Conservation (phyloP, 495 filamentous ascomycete genomes). For the Melanomma pulvis-pyrius region DNA sequence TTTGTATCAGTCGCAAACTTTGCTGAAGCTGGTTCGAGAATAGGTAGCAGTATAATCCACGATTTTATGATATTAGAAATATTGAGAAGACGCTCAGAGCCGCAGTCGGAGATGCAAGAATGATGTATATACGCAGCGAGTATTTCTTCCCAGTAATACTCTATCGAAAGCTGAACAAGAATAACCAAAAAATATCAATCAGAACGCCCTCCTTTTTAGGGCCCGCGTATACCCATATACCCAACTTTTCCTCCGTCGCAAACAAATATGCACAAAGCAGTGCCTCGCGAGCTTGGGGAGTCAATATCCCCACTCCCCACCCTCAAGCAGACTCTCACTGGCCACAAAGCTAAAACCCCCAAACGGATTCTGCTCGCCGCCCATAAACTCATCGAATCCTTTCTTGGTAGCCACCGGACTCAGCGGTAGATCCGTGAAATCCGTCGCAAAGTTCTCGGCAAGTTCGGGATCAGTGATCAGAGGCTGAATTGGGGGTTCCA, state of each 20-base stretch:
- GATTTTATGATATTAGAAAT: no score
- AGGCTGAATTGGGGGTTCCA: slow-evolving; percentile 85
- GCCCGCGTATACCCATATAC: no score
- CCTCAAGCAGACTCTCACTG: slow-evolving; percentile 75
- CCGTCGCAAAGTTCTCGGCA: slow-evolving; percentile 88
- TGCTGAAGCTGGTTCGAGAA: no score
- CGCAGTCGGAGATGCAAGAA: no score
- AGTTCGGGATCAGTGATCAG: slow-evolving; percentile 92
- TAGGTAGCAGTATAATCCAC: no score
- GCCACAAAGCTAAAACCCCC: slow-evolving; percentile 97
- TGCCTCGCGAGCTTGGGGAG: background rate
- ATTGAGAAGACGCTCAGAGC: no score
- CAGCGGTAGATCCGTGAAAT: slow-evolving; percentile 83
- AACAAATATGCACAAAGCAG: background rate
- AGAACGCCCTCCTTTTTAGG: no score
- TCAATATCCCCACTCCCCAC: slow-evolving; percentile 26
- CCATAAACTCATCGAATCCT: slow-evolving; percentile 42
- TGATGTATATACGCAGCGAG: no score
- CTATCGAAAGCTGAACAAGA: no score
- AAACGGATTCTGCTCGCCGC: slow-evolving; percentile 68
- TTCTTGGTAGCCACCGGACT: slow-evolving; percentile 72
- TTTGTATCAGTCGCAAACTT: no score
- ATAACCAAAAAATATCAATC: no score
- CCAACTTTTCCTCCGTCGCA: background rate
- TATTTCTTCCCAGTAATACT: no score